Evolutionary conservation across 768 basidiomycete species (phyloP).

Genomic region (Boletus barrowsii): DNA sequence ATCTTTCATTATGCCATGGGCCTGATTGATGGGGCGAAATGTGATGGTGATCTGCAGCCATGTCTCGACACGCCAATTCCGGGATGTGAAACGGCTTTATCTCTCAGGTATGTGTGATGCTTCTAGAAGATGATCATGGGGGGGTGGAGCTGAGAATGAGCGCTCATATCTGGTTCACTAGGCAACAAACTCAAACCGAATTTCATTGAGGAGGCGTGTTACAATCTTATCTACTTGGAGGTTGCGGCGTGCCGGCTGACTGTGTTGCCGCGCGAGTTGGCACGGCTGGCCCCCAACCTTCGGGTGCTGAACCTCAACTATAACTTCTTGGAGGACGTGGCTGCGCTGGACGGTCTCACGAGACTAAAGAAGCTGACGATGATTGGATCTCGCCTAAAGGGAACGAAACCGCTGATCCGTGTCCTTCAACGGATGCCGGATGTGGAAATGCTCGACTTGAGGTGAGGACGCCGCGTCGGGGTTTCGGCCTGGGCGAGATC

Average conservation of each 20-base stretch:
- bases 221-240: slow-evolving; percentile 91
- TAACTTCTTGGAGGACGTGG: slow-evolving; percentile 84
- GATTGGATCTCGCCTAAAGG: slow-evolving; percentile 79
- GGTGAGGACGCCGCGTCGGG: slow-evolving; percentile 47
- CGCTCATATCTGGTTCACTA: slow-evolving; percentile 35
- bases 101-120: slow-evolving; percentile 70
- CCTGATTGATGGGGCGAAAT: slow-evolving; percentile 34
- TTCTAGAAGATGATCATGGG: slow-evolving; percentile 9
- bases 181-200: slow-evolving; percentile 65
- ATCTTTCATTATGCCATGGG: slow-evolving; percentile 34
- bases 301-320: slow-evolving; percentile 94
- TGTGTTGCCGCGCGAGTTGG: slow-evolving; percentile 65
- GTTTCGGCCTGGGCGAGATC: slow-evolving; percentile 8
- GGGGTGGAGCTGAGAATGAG: slow-evolving; percentile 17
- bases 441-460: slow-evolving; percentile 87
- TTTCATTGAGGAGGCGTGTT: slow-evolving; percentile 73
- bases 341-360: slow-evolving; percentile 64
- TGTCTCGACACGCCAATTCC: slow-evolving; percentile 61
- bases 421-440: slow-evolving; percentile 69
- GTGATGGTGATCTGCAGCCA: slow-evolving; percentile 37
- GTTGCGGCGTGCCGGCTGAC: slow-evolving; percentile 83
- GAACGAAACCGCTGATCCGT: slow-evolving; percentile 69
- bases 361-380: slow-evolving; percentile 81
- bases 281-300: slow-evolving; percentile 72
- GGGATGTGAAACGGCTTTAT: slow-evolving; percentile 92